Conservation (phyloP, 2,329 filamentous ascomycete species). For the Penicillium sp. region DNA sequence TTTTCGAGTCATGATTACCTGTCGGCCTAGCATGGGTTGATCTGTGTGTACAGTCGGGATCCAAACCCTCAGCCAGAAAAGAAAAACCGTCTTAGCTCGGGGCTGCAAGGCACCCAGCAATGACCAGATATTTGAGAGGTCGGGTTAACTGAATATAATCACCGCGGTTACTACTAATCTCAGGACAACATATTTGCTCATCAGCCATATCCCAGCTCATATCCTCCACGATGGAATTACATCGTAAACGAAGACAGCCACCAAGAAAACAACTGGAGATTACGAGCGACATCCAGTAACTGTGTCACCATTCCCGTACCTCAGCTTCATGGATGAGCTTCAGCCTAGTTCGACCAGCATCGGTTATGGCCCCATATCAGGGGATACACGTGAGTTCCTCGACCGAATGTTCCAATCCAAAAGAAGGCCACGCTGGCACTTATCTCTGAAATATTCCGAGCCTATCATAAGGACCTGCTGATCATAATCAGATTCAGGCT, state of each 20-base stretch:
- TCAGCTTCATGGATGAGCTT: conserved; percentile 2
- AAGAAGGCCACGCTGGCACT: background rate
- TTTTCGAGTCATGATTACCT: background rate
- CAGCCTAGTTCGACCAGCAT: background rate
- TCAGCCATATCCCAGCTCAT: background rate
- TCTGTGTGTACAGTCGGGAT: conserved; percentile 5
- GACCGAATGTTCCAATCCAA: background rate
- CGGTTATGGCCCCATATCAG: background rate
- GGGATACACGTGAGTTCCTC: background rate
- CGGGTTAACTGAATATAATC: background rate
- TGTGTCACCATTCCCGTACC: background rate
- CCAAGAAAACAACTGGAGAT: background rate
- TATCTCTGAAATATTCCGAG: background rate
- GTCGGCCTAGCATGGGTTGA: conserved; percentile 3
- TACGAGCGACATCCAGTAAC: background rate
- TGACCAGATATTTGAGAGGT: background rate
- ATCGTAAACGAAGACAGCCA: background rate
- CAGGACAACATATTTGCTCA: no score
- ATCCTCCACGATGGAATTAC: background rate
- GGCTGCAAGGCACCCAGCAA: background rate
- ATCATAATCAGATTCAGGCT: background rate
- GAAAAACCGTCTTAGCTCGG: background rate
- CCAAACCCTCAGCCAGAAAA: background rate
- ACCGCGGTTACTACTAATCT: background rate
- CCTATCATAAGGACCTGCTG: background rate